Base-by-base conservation (phyloP, 352 stramenopile genomes). In the Pythium scleroteichum region DNA sequence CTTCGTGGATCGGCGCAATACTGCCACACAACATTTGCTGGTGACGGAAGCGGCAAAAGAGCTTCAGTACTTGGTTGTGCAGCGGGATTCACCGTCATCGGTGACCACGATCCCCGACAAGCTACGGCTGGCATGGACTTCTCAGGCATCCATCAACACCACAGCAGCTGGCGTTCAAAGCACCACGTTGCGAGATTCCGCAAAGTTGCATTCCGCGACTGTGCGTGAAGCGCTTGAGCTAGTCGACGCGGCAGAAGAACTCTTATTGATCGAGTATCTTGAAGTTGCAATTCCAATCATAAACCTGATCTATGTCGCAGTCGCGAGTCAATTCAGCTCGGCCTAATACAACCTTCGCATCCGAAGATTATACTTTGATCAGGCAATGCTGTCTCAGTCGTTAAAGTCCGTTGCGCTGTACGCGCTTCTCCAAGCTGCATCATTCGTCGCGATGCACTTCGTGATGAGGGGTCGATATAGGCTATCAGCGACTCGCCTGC, bases 401-500 rank as follows among this genome's bases (percentile, higher is more conserved):
- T 13, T 55, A 2, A 17, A 44, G 29, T 54, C 53, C 12, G 64
- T 67, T 14, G 13, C 64, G 17, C 24, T 72, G 20, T 72, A 72
- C 42, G 33, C 59, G 22, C 19, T 61, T 1, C 53, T 72, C 9
- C 59, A 72, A 32, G 53, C 16, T 8, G 17, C 64, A 10, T 65
- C 58, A 26, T 58, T 50, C 16, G 16, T 67, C 5, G 60, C 47
- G 0, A 66, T 67, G 54, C 46, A 66, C 27, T 50, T 62, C 0
- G 40, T 73, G 2, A 66, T 69, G 62, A 41, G 45, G n/a, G 33
- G 42, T 16, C 60, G 66, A 0, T 73, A 62, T 32, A 39, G 56
- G 2, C 41, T 67, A 2, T 73, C 66, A n/a, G 60, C 66, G 4
- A n/a, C 24, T 26, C 46, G 53, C 32, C 55, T 66, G 0, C 57